phyloP scores from a whole-genome alignment of 2,329 filamentous ascomycete species.

The Cladophialophora carrionii region DNA sequence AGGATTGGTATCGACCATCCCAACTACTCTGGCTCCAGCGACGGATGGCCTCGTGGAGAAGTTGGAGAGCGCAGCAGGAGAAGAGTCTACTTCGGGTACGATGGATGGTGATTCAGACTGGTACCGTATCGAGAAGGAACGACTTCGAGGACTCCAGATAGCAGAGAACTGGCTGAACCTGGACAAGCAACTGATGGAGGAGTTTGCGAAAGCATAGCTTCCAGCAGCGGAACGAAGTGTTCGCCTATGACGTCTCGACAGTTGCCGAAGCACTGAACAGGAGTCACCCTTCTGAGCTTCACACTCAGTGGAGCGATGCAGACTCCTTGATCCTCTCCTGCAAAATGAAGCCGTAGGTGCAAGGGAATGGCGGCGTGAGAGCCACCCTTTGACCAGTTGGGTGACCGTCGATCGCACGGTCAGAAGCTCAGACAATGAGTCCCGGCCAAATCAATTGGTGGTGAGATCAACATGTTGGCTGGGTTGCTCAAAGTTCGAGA shows the following conservation, averaged over 20 bases:
- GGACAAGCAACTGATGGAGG: conserved; percentile 56
- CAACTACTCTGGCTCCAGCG: conserved; percentile 15
- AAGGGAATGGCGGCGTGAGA: not conserved
- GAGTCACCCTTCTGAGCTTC: not conserved
- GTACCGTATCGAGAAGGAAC: conserved; percentile 63
- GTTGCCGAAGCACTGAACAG: not conserved
- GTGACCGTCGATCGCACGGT: not conserved
- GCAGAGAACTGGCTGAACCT: conserved; percentile 60
- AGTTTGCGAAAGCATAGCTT: conserved; percentile 41
- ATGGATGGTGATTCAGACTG: conserved; percentile 58
- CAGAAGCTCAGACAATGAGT: not conserved
- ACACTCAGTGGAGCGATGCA: not conserved
- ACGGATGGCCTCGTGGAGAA: conserved; percentile 29
- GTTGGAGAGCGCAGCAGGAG: conserved; percentile 37
- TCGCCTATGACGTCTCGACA: not conserved
- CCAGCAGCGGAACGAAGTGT: not conserved
- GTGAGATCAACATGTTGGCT: not conserved
- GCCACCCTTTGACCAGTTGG: not conserved
- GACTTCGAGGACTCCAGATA: conserved; percentile 58
- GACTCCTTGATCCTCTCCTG: not conserved
- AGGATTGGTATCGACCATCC: conserved; percentile 25
- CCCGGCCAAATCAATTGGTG: not conserved
- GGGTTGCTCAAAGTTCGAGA: not conserved
- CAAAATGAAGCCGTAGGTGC: not conserved
- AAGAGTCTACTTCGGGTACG: conserved; percentile 31